These are phyloP conservation scores for Pseudotsuga menziesii DNA, from an alignment of 75 land plant genomes.

Conservation along the genomic window DNA sequence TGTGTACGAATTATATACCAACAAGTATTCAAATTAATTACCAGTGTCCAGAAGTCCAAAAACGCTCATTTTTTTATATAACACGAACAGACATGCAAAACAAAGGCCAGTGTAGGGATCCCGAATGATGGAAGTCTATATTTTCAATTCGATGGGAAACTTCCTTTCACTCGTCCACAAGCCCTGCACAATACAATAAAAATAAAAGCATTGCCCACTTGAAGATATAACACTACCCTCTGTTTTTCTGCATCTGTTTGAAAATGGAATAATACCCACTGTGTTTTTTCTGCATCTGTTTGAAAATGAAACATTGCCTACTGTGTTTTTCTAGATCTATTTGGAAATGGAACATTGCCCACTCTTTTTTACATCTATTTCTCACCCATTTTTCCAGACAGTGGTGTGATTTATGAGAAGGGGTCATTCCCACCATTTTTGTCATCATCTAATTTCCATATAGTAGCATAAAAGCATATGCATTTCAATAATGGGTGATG, in stretches of 20 bases:
- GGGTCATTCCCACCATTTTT: neutral
- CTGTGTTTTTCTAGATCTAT: no score
- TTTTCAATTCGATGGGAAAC: conserved; percentile 59
- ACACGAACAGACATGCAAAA: no score
- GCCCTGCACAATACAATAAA: conserved; percentile 32
- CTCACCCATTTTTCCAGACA: neutral
- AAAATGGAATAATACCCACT: neutral
- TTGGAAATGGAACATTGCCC: no score
- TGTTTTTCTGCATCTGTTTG: neutral
- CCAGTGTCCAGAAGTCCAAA: no score
- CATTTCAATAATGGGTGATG: neutral
- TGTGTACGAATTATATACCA: no score
- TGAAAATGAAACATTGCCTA: no score
- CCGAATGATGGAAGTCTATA: conserved; percentile 53
- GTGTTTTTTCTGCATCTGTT: neutral
- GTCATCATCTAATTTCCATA: neutral
- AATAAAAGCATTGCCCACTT: neutral
- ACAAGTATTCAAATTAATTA: no score
- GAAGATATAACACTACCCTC: neutral
- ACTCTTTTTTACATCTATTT: neutral
- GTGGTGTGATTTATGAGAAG: neutral
- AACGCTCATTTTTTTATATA: no score
- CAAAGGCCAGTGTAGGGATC: no score
- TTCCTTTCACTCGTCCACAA: conserved; percentile 60
- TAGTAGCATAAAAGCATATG: neutral